Evolutionary conservation across 2,329 filamentous ascomycete species (phyloP).

Genomic region (Tolypocladium sp.): DNA sequence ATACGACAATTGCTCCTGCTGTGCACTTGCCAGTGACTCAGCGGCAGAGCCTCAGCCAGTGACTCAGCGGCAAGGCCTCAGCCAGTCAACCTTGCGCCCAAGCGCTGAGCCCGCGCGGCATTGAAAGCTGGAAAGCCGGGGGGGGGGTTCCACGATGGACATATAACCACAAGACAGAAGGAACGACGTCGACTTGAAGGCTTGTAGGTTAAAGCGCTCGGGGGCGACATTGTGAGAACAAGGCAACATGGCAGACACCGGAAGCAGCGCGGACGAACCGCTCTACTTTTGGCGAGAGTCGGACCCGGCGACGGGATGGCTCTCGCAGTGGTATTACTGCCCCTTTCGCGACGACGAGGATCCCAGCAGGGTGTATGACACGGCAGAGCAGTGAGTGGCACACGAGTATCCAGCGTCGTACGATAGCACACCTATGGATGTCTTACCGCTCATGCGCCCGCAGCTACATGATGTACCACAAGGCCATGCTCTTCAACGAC

Average conservation of each 20-base stretch:
- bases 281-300: constrained; percentile 41
- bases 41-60: too few relatives aligned
- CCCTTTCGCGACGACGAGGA: constrained; percentile 34
- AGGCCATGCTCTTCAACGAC: constrained; percentile 41
- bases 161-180: not conserved
- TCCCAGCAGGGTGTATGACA: constrained; percentile 30
- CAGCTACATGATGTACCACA: constrained; percentile 47
- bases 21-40: not conserved
- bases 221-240: too few relatives aligned
- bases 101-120: not conserved
- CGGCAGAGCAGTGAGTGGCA: constrained; percentile 41
- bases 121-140: not conserved
- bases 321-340: constrained; percentile 54
- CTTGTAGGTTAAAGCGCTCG: too few relatives aligned
- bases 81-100: not conserved
- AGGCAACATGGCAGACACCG: not conserved
- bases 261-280: not conserved
- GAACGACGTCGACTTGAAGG: too few relatives aligned
- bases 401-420: not conserved
- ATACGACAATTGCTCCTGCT: not conserved
- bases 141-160: not conserved
- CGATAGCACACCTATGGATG: too few relatives aligned
- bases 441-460: too few relatives aligned
- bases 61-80: not conserved
- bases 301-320: constrained; percentile 39